Base-by-base conservation (phyloP, 192 early-diverging fungal species). In the Obelidium mucronatum region DNA sequence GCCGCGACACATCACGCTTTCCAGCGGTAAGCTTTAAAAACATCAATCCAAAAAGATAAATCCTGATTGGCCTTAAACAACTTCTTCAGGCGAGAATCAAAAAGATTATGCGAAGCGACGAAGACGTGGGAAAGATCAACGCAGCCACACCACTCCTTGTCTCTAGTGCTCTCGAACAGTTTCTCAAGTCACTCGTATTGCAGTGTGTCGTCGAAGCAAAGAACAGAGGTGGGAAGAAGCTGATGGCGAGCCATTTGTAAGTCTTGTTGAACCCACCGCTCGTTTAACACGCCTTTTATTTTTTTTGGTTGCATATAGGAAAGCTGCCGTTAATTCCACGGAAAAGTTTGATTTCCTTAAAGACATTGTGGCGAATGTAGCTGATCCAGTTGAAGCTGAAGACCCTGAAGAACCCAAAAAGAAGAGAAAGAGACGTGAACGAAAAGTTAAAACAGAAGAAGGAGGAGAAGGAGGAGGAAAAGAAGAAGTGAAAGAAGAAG, bases 31-130 rank as follows among this genome's bases (percentile, higher is more conserved):
- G 33, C 37, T 19, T 60, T 35, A 8, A 35, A n/a, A 28, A 60
- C 26, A 35, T n/a, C 34, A n/a, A n/a, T n/a, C n/a, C n/a, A n/a
- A n/a, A n/a, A n/a, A n/a, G n/a, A n/a, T n/a, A n/a, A n/a, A n/a
- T n/a, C n/a, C n/a, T n/a, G n/a, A n/a, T n/a, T n/a, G n/a, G n/a
- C n/a, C n/a, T n/a, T n/a, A n/a, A n/a, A n/a, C n/a, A n/a, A n/a
- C 5, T 52, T n/a, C 11, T 22, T 11, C 75, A 98, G 96, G 97
- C 96, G 24, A 92, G 97, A 42, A 99, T 99, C 86, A 99, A 99
- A 80, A 97, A 97, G 90, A 99, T 99, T 71, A 99, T 99, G 97
- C 94, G 97, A 78, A 90, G 93, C 83, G 97, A 99, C 81, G 97
- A 99, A 59, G 97, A 99, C 78, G 96, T 99, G 1, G 97, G 97